A percentile compares a stretch with the other conserved stretches of the same genome.
Conservation (phyloP, 306 rosid genomes). For the Hippophae gyantsensis region DNA sequence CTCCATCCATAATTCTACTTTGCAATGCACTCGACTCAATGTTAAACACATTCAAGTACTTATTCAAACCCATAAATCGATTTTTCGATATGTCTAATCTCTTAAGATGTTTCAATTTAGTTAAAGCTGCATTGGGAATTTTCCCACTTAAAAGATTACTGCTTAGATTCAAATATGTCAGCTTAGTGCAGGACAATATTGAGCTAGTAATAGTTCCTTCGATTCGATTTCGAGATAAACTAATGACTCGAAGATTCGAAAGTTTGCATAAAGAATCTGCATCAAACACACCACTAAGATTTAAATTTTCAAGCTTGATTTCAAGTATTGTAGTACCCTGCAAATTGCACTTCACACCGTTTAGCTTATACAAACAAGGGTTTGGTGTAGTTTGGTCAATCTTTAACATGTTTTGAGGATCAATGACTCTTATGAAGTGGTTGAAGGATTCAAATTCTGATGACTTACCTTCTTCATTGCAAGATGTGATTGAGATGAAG, state of each 20-base stretch:
- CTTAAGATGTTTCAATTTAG: constrained; percentile 37
- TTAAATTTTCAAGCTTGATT: constrained; percentile 28
- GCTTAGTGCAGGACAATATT: constrained; percentile 34
- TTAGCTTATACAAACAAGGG: constrained; percentile 20
- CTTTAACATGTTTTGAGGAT: constrained; percentile 21
- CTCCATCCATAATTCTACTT: constrained; percentile 5
- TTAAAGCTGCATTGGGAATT: constrained; percentile 34
- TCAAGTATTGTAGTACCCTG: constrained; percentile 15
- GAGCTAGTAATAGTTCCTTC: constrained; percentile 29
- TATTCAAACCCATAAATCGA: constrained; percentile 20
- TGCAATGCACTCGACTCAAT: constrained; percentile 11
- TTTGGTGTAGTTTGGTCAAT: not conserved
- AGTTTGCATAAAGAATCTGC: constrained; percentile 32
- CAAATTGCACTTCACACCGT: constrained; percentile 25
- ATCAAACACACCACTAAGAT: constrained; percentile 32
- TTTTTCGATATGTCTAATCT: constrained; percentile 45
- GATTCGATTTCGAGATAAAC: constrained; percentile 27
- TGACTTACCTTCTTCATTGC: not conserved
- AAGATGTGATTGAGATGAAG: too few relatives aligned
- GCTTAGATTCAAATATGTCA: constrained; percentile 42
- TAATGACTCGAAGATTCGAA: constrained; percentile 24
- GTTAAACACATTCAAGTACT: constrained; percentile 1
- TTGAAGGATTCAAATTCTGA: constrained; percentile 23
- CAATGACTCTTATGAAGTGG: constrained; percentile 27
- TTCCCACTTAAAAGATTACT: constrained; percentile 46